Conservation (phyloP, 192 early-diverging fungal genomes). For the Backusella liffmaniae region DNA sequence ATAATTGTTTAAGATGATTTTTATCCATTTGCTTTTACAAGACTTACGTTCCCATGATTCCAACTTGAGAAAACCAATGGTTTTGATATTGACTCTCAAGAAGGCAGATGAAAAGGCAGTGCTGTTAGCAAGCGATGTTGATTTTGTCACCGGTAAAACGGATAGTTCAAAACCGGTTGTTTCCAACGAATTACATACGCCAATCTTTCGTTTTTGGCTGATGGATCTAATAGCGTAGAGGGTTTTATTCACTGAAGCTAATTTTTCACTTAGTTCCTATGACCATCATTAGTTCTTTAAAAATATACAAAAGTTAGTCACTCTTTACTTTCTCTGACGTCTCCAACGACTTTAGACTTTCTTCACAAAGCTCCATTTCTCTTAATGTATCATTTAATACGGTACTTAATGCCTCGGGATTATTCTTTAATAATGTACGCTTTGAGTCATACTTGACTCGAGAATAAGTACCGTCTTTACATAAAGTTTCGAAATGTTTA, state of each 20-base stretch:
- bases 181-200: not conserved
- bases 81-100: not conserved
- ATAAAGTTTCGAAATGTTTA: not conserved
- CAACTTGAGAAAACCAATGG: not conserved
- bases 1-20: no score
- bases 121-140: not conserved
- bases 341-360: not conserved
- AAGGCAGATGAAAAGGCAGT: not conserved
- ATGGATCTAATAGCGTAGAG: not conserved
- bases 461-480: not conserved
- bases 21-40: not conserved
- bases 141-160: not conserved
- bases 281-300: no score
- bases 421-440: not conserved
- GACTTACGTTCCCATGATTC: not conserved
- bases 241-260: constrained; percentile 1
- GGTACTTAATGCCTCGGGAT: not conserved
- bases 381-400: not conserved
- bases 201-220: not conserved
- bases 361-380: constrained; percentile 5
- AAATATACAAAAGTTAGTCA: no score
- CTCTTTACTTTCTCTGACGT: not conserved
- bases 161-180: constrained; percentile 5
- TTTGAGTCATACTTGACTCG: not conserved
- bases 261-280: not conserved